Conservation (phyloP, 306 rosid genomes). For the Prunus campanulata region DNA sequence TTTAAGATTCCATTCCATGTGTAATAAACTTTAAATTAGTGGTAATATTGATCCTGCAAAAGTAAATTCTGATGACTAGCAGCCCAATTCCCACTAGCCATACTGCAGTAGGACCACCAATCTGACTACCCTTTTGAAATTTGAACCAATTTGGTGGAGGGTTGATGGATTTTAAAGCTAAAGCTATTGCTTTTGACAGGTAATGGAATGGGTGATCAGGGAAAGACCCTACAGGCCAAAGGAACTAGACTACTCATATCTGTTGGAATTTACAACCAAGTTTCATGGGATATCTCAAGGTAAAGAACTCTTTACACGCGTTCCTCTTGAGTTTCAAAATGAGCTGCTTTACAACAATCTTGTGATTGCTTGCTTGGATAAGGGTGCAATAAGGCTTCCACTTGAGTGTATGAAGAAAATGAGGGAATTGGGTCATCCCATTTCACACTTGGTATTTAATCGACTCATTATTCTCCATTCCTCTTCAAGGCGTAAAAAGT, state of each 20-base stretch:
- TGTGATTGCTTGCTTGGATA: constrained; percentile 82
- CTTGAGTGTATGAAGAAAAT: constrained; percentile 87
- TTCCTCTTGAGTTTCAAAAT: constrained; percentile 72
- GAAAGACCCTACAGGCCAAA: constrained; percentile 75
- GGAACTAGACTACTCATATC: constrained; percentile 81
- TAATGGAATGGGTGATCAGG: constrained; percentile 95
- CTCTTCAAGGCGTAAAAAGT: constrained; percentile 46
- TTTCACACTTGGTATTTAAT: constrained; percentile 85
- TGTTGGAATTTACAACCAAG: constrained; percentile 74
- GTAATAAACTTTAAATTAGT: background rate
- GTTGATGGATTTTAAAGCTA: constrained; percentile 6
- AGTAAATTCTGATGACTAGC: background rate
- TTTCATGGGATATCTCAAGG: constrained; percentile 84
- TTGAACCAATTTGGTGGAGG: background rate
- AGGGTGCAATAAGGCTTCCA: constrained; percentile 69
- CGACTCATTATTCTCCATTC: constrained; percentile 80
- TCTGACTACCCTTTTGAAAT: constrained; percentile 4
- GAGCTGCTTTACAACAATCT: constrained; percentile 88
- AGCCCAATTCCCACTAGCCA: background rate
- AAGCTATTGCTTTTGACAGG: constrained; percentile 46
- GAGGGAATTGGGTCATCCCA: constrained; percentile 73
- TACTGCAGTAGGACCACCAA: background rate
- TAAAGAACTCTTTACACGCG: constrained; percentile 59
- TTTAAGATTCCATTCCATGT: background rate
- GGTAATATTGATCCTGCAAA: background rate